phyloP scores from a whole-genome alignment of 495 filamentous ascomycete genomes.

The Viridothelium virens region DNA sequence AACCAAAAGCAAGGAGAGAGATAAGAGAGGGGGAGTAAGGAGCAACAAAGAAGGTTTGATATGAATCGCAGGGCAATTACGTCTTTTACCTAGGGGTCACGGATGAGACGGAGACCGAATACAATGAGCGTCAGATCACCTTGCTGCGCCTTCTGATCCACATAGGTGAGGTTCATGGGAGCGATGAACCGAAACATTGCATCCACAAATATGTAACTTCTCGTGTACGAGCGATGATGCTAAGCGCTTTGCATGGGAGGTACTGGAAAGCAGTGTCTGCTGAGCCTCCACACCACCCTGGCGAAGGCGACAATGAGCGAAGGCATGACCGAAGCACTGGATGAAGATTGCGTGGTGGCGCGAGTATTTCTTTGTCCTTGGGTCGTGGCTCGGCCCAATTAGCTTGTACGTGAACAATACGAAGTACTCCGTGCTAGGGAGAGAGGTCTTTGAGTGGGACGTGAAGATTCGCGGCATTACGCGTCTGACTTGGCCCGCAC shows the following conservation, averaged over 20 bases:
- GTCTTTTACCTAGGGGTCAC: neutral
- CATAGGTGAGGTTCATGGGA: neutral
- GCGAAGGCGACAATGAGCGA: neutral
- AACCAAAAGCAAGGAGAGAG: neutral
- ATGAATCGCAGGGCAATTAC: neutral
- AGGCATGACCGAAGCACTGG: neutral
- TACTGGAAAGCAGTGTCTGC: neutral
- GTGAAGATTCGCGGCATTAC: neutral
- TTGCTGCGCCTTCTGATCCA: slow-evolving; percentile 9
- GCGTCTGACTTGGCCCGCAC: neutral
- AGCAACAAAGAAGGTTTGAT: slow-evolving; percentile 9
- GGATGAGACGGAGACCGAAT: slow-evolving; percentile 5
- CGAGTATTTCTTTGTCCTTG: neutral
- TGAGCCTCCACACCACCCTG: neutral
- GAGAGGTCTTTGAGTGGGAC: neutral
- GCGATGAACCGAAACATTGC: neutral
- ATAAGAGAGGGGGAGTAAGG: neutral
- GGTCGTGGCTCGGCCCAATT: neutral
- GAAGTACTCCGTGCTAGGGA: neutral
- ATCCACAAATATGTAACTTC: slow-evolving; percentile 4
- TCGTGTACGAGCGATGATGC: neutral
- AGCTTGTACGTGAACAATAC: neutral
- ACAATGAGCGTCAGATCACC: slow-evolving; percentile 7
- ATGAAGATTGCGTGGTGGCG: neutral
- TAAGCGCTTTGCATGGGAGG: neutral